Evolutionary conservation across 352 stramenopile species (phyloP).

Genomic region (Aphanomyces euteiches): DNA sequence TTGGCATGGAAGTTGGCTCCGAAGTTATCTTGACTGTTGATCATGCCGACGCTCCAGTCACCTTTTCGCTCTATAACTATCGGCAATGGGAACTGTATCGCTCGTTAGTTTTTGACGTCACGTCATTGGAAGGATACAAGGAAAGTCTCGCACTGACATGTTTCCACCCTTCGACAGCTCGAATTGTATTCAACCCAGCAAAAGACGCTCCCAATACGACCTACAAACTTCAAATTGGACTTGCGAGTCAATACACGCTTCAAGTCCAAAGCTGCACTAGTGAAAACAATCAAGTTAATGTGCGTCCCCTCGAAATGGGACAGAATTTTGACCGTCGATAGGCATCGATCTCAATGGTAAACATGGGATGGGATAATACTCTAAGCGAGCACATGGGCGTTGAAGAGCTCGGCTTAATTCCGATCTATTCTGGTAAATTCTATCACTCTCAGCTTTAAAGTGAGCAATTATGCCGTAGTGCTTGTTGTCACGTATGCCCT

Average conservation of each 20-base stretch:
- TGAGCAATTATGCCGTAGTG: constrained; percentile 29
- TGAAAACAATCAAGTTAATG: constrained; percentile 40
- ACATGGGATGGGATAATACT: constrained; percentile 46
- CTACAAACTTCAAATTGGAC: constrained; percentile 35
- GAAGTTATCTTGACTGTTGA: constrained; percentile 46
- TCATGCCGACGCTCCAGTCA: constrained; percentile 36
- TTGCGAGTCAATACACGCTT: constrained; percentile 55
- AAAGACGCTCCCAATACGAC: constrained; percentile 2
- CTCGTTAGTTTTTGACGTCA: constrained; percentile 42
- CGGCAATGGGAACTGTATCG: constrained; percentile 61
- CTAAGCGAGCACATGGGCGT: constrained; percentile 62
- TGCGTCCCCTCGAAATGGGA: constrained; percentile 23
- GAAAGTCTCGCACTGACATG: constrained; percentile 61
- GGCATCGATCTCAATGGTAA: constrained; percentile 42
- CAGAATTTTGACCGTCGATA: neutral
- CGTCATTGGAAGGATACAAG: constrained; percentile 19
- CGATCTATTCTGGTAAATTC: constrained; percentile 51
- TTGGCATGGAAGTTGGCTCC: constrained; percentile 52
- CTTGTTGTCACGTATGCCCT: constrained; percentile 45
- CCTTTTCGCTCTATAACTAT: constrained; percentile 56
- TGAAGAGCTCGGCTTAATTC: constrained; percentile 51
- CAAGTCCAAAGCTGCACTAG: constrained; percentile 56
- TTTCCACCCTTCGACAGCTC: constrained; percentile 52
- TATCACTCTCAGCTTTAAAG: neutral
- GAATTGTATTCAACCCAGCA: constrained; percentile 34